These are phyloP conservation scores for Podospora pseudocomata DNA, from an alignment of 495 filamentous ascomycete genomes.

Conservation along the genomic window DNA sequence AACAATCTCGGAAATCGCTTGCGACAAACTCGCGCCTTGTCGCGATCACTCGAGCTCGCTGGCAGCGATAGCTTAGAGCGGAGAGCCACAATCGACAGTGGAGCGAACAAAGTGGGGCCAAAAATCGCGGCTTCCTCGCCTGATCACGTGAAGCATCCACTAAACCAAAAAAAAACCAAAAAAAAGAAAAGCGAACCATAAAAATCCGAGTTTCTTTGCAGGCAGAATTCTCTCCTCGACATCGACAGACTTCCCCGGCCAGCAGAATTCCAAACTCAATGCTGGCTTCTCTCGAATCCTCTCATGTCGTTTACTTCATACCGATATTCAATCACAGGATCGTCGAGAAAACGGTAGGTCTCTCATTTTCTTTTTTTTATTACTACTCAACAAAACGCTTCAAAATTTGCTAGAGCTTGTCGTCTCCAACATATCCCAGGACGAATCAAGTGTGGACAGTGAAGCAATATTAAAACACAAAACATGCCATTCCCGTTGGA, in stretches of 20 bases:
- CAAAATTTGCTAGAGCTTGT: slow-evolving; percentile 53
- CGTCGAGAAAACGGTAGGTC: slow-evolving; percentile 3
- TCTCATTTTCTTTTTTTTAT: background rate
- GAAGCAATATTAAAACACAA: slow-evolving; percentile 45
- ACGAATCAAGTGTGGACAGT: slow-evolving; percentile 53
- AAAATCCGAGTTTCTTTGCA: background rate
- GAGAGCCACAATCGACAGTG: background rate
- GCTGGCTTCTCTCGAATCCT: too few species aligned
- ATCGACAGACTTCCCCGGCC: background rate
- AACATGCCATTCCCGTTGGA: slow-evolving; percentile 17
- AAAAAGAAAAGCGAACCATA: background rate
- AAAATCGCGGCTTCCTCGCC: slow-evolving; percentile 22
- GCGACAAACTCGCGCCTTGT: background rate
- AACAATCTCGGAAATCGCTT: background rate
- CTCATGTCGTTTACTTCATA: background rate
- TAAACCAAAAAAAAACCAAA: background rate
- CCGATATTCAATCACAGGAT: background rate
- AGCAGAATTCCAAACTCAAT: too few species aligned
- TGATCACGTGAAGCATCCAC: slow-evolving; percentile 21
- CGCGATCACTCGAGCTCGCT: background rate
- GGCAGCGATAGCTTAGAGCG: background rate
- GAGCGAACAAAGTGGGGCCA: slow-evolving; percentile 11
- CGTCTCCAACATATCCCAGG: slow-evolving; percentile 40
- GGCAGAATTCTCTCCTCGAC: background rate
- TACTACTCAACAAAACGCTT: slow-evolving; percentile 26